Base-by-base conservation (phyloP, 768 basidiomycete genomes). In the Pisolithus albus region DNA sequence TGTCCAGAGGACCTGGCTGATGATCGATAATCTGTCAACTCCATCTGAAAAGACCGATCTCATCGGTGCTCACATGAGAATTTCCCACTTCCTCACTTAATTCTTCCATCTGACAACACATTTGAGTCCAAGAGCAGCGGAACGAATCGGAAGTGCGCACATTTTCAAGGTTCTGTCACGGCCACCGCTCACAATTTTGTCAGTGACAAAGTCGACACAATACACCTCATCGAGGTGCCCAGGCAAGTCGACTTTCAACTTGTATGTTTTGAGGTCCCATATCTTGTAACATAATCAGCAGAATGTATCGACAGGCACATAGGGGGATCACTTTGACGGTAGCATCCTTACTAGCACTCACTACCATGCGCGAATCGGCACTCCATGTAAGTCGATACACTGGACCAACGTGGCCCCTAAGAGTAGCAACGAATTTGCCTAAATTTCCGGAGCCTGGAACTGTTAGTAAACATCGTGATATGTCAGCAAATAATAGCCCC, bases 121-220 rank as follows among this genome's bases (percentile, higher is more conserved):
- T 5, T 30, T 47, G 21, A 37, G 11, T 26, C 18, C n/a, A 18
- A 6, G 23, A 26, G 61, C 26, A 55, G 52, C 24, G 13, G 4
- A 36, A 24, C 0, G 15, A 30, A 32, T 18, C 15, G 46, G 2
- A 16, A 47, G 7, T 16, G 72, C 90, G 59, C 63, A 96, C 91
- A 98, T 97, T 72, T 96, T 96, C 10, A 97, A 82, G 18, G 82
- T 86, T 60, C 83, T 81, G 70, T 98, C 95, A 41, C 88, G 73
- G 13, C 95, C 95, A n/a, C 94, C 95, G 63, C 92, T 95, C 57
- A 96, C 92, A n/a, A 97, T 80, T 67, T 99, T 99, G 72, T 99
- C 95, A 1, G 93, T 94, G 1, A 99, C 94, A 64, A 96, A 99
- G 69, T 98, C 95, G 15, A 99, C 95, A 62, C 95, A 97, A 70